phyloP scores from a whole-genome alignment of 345 rosid genomes.

The Zanthoxylum bungeanum region DNA sequence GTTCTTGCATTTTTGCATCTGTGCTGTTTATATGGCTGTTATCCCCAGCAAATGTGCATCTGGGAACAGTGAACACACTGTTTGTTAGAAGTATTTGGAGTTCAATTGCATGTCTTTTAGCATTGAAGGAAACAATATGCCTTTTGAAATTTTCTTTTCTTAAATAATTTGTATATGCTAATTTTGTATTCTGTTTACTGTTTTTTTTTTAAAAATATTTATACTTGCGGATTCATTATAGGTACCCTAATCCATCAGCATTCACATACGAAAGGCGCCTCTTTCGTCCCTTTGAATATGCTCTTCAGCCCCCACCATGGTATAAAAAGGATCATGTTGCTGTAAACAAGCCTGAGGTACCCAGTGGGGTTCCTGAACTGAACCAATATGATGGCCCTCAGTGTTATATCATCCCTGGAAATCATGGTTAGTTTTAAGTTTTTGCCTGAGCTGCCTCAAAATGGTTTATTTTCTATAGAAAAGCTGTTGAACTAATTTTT shows the following conservation, averaged over 20 bases:
- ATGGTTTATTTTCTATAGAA: slow-evolving; percentile 10
- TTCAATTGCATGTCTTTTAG: background rate
- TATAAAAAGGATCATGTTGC: slow-evolving; percentile 73
- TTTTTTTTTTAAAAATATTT: background rate
- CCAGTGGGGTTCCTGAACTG: slow-evolving; percentile 59
- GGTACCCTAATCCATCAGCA: slow-evolving; percentile 95
- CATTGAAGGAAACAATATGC: background rate
- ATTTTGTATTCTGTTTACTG: background rate
- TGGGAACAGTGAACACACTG: background rate
- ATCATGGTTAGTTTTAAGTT: slow-evolving; percentile 72
- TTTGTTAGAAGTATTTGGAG: background rate
- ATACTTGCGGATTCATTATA: slow-evolving; percentile 25
- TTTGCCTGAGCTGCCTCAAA: slow-evolving; percentile 17
- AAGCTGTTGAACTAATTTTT: background rate
- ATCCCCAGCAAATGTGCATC: too few species aligned
- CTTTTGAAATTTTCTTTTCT: background rate
- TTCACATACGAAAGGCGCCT: slow-evolving; percentile 90
- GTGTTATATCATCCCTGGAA: slow-evolving; percentile 93
- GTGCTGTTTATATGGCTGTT: background rate
- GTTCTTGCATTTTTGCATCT: background rate
- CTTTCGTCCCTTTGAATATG: slow-evolving; percentile 92
- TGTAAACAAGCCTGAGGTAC: slow-evolving; percentile 84
- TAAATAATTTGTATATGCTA: background rate
- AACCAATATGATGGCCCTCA: slow-evolving; percentile 93
- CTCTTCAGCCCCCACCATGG: slow-evolving; percentile 90